Conservation (phyloP, 495 filamentous ascomycete species). For the Penicillium manginii region DNA sequence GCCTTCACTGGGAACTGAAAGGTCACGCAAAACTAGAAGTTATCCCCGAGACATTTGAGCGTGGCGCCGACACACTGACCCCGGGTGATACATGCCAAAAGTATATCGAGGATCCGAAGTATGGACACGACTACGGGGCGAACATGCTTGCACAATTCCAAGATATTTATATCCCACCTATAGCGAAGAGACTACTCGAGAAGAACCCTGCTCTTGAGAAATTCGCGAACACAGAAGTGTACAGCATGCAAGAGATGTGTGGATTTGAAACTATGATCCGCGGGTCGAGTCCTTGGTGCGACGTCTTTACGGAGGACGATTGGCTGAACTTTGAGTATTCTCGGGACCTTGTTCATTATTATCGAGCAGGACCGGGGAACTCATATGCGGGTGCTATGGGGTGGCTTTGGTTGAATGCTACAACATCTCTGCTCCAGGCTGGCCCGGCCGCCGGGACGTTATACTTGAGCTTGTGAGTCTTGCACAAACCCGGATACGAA, state of each 20-base stretch:
- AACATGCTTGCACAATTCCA: conserved; percentile 51
- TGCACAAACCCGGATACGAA: neutral
- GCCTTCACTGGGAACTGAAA: conserved; percentile 49
- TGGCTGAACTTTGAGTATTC: conserved; percentile 65
- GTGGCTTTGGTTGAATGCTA: conserved; percentile 66
- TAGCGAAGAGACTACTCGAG: conserved; percentile 47
- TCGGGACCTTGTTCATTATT: conserved; percentile 63
- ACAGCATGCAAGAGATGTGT: conserved; percentile 66
- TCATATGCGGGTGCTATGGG: conserved; percentile 61
- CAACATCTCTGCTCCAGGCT: conserved; percentile 48
- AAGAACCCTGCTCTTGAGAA: conserved; percentile 41
- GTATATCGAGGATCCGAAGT: conserved; percentile 49
- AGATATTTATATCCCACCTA: conserved; percentile 50
- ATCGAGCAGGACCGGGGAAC: conserved; percentile 63
- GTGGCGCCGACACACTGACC: conserved; percentile 59
- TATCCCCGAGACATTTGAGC: conserved; percentile 55
- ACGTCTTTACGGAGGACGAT: conserved; percentile 58
- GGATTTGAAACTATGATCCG: conserved; percentile 60
- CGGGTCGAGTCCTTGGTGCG: conserved; percentile 60
- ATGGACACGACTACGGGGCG: conserved; percentile 55
- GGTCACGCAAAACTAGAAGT: conserved; percentile 47
- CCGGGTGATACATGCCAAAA: conserved; percentile 59
- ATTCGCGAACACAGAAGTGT: conserved; percentile 53
- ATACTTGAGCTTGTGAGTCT: conserved; percentile 61
- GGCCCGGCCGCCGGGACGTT: conserved; percentile 53